Evolutionary conservation across 2,329 filamentous ascomycete species (phyloP).

Genomic region (Aureobasidium sp.): DNA sequence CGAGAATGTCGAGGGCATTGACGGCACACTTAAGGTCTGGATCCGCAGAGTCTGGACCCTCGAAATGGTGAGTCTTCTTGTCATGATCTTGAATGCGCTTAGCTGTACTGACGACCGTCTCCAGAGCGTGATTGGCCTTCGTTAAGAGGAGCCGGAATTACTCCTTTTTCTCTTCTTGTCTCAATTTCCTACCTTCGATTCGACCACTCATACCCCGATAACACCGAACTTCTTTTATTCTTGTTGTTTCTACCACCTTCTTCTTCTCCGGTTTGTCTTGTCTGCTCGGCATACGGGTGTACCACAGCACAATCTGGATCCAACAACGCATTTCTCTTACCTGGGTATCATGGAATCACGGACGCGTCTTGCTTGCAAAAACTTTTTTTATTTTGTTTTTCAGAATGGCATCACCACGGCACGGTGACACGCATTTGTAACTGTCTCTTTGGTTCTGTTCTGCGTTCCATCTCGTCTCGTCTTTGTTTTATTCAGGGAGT

Average conservation of each 20-base stretch:
- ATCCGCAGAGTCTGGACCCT: slow-evolving; percentile 96
- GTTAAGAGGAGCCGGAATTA: slow-evolving; percentile 11
- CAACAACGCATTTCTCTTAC: not conserved
- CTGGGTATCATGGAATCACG: slow-evolving; percentile 8
- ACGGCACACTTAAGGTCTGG: slow-evolving; percentile 94
- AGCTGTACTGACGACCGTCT: not conserved
- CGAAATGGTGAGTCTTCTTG: slow-evolving; percentile 62
- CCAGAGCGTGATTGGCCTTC: slow-evolving; percentile 24
- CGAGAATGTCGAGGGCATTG: slow-evolving; percentile 78
- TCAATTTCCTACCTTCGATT: slow-evolving; percentile 7
- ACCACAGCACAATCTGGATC: not conserved
- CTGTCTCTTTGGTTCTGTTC: not conserved
- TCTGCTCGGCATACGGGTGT: not conserved
- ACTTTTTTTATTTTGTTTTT: not conserved
- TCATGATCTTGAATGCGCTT: not conserved
- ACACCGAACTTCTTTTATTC: slow-evolving; percentile 10
- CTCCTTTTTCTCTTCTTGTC: not conserved
- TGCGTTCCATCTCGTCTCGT: not conserved
- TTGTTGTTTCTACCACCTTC: not conserved
- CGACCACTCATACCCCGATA: slow-evolving; percentile 13
- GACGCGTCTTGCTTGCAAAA: not conserved
- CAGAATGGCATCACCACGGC: not conserved
- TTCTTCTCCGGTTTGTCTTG: not conserved
- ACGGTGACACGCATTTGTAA: not conserved
- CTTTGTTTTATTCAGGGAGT: not conserved